phyloP scores from a whole-genome alignment of 768 basidiomycete species.

The Floccularia luteovirens region DNA sequence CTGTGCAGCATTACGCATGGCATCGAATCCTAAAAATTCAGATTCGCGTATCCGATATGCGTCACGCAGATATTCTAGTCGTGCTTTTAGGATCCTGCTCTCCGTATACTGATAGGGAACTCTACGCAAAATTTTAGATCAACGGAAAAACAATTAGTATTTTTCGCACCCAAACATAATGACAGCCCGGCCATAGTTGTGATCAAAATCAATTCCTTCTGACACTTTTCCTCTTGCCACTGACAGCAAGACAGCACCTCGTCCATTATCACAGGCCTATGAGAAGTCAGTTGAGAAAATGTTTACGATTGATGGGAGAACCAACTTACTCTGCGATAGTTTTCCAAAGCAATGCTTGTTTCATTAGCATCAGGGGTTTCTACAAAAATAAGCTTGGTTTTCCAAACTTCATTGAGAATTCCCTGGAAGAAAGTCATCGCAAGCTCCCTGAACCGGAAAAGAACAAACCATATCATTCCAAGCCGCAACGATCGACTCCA shows the following conservation, averaged over 20 bases:
- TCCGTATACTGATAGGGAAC: slow-evolving; percentile 98
- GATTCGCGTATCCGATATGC: slow-evolving; percentile 97
- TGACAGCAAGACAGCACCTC: slow-evolving; percentile 92
- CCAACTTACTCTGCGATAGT: slow-evolving; percentile 75
- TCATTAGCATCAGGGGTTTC: slow-evolving; percentile 99
- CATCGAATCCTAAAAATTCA: slow-evolving; percentile 98
- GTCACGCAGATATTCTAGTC: slow-evolving; percentile 96
- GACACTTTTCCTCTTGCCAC: slow-evolving; percentile 99
- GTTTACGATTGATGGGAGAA: not conserved
- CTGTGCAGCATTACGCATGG: slow-evolving; percentile 98
- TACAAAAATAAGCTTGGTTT: slow-evolving; percentile 97
- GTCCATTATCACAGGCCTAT: slow-evolving; percentile 96
- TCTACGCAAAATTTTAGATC: slow-evolving; percentile 27
- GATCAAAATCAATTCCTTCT: slow-evolving; percentile 99
- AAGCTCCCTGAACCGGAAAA: not conserved
- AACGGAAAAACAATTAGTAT: slow-evolving; percentile 3
- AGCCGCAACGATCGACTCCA: slow-evolving; percentile 99
- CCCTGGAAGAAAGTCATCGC: slow-evolving; percentile 44
- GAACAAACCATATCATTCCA: slow-evolving; percentile 96
- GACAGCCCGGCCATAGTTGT: slow-evolving; percentile 97
- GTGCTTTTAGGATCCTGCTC: slow-evolving; percentile 93
- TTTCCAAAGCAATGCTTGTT: slow-evolving; percentile 95
- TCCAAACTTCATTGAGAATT: slow-evolving; percentile 98
- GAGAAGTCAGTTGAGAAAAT: slow-evolving; percentile 6
- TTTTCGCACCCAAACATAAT: slow-evolving; percentile 92